Base-by-base conservation (phyloP, 2,329 filamentous ascomycete species). In the Aureobasidium pullulans region DNA sequence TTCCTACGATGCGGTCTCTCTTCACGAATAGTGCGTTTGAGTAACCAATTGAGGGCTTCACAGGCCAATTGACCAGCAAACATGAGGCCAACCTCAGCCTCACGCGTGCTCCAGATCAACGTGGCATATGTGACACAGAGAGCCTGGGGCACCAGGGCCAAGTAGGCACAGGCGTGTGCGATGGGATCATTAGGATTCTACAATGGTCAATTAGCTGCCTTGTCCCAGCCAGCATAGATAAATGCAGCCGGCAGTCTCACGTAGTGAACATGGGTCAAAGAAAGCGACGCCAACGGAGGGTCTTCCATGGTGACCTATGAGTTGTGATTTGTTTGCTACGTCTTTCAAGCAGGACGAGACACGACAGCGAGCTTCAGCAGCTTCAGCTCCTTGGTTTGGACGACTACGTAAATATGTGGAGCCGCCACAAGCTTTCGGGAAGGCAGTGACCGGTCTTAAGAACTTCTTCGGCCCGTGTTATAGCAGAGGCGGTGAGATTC, bases 221-320 rank as follows among this genome's bases (percentile, higher is more conserved):
- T 43, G 28, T 54, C 2, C n/a, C 4, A 1, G 6, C 9, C 10
- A 39, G 13, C 23, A 5, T n/a, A 43, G 50, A 15, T 19, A 8
- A 3, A 34, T 6, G 50, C 39, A n/a, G 4, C 28, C 39, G 23
- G 23, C 15, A 42, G 42, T 19, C 84, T 70, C 77, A 95, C 92
- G 81, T 97, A 97, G 78, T 94, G 90, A 66, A 97, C 92, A 77
- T 97, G 93, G 10, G 94, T 97, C 66, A 99, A 77, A 54, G 93
- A 96, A 62, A 99, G 82, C 28, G 93, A 97, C 54, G 92, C 90
- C 60, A 97, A 79, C 42, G 89, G 85, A 28, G 77, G 72, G 29
- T 73, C 71, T 46, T 79, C 75, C 76, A 80, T 79, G 39, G 28
- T 67, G 61, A 46, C 48, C 15, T 34, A 0, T 52, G 23, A 4